A percentile compares a stretch with the other conserved stretches of the same genome.
phyloP scores from a whole-genome alignment of 2,329 filamentous ascomycete species.

The Epichloe bromicola region DNA sequence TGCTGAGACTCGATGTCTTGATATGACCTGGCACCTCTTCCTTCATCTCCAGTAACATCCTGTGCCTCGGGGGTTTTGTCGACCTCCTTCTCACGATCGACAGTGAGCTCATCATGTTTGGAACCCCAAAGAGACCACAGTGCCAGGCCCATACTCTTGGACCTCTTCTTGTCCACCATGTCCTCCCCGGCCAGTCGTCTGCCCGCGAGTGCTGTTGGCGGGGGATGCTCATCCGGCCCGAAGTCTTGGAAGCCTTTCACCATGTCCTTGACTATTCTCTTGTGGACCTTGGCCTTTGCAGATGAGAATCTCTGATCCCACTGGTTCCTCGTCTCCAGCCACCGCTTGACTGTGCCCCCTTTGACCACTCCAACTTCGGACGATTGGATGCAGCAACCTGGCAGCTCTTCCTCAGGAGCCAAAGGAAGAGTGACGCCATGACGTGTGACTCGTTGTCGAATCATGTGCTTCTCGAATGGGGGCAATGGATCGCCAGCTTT shows the following conservation, averaged over 20 bases:
- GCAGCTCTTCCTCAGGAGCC: slow-evolving; percentile 48
- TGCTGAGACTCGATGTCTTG: slow-evolving; percentile 28
- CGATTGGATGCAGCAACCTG: slow-evolving; percentile 48
- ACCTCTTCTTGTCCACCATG: slow-evolving; percentile 34
- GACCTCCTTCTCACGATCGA: slow-evolving; percentile 44
- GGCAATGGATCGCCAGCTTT: slow-evolving; percentile 76
- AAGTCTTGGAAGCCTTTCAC: slow-evolving; percentile 58
- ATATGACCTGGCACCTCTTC: slow-evolving; percentile 28
- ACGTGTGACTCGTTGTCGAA: slow-evolving; percentile 72
- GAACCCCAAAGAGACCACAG: slow-evolving; percentile 84
- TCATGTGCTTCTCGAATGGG: slow-evolving; percentile 73
- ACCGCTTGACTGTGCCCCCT: slow-evolving; percentile 62
- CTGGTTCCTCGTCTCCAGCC: slow-evolving; percentile 59
- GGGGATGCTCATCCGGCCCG: slow-evolving; percentile 64
- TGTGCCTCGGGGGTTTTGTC: slow-evolving; percentile 22
- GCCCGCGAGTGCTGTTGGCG: slow-evolving; percentile 71
- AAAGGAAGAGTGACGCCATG: slow-evolving; percentile 64
- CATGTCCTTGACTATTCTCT: slow-evolving; percentile 60
- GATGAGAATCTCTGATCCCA: slow-evolving; percentile 64
- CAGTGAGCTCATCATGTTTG: slow-evolving; percentile 70
- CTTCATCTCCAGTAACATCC: slow-evolving; percentile 26
- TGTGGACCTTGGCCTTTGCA: slow-evolving; percentile 59
- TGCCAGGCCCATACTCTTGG: slow-evolving; percentile 60
- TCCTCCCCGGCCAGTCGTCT: slow-evolving; percentile 40
- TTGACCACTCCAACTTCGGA: slow-evolving; percentile 69